Evolutionary conservation across 257 asterid species (phyloP), one percentile per base, ranked within the genome.

Genomic region (Eucommia ulmoides): DNA sequence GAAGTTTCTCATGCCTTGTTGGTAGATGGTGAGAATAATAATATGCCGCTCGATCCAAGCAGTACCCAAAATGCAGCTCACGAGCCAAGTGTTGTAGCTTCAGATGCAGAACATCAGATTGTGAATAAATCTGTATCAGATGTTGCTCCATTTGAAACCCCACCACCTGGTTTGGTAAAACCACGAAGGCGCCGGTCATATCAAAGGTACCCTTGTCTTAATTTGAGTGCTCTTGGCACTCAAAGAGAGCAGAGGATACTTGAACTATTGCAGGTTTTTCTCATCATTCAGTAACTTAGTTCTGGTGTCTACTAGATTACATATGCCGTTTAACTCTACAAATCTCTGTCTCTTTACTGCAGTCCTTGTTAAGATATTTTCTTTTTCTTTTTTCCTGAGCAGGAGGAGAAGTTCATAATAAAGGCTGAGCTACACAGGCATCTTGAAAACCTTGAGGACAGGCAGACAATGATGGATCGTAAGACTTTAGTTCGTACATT

Each of bases 321-420:
- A 57, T 59, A n/a, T n/a, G n/a, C n/a, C n/a, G n/a, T n/a, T n/a
- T n/a, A n/a, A n/a, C n/a, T n/a, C n/a, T n/a, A n/a, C n/a, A n/a
- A n/a, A n/a, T n/a, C n/a, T n/a, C n/a, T n/a, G 22, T 72, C 41
- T 6, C 54, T 53, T 59, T 51, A n/a, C n/a, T n/a, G n/a, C n/a
- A n/a, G n/a, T n/a, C n/a, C n/a, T n/a, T n/a, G n/a, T n/a, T n/a
- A n/a, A n/a, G n/a, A n/a, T n/a, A n/a, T n/a, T n/a, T n/a, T n/a
- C n/a, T 60, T 22, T 24, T 8, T 15, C 22, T 35, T 63, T 45
- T 56, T 53, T 53, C 53, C 50, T 78, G 80, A 47, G 47, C 76
- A 89, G 98, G 96, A 78, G 65, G 94, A 89, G 88, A 75, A 81
- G 81, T 68, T 85, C 78, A 81, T 89, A 26, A 58, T 82, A 60